Evolutionary conservation across 2,329 filamentous ascomycete species (phyloP).

Genomic region (Fusarium nanum): DNA sequence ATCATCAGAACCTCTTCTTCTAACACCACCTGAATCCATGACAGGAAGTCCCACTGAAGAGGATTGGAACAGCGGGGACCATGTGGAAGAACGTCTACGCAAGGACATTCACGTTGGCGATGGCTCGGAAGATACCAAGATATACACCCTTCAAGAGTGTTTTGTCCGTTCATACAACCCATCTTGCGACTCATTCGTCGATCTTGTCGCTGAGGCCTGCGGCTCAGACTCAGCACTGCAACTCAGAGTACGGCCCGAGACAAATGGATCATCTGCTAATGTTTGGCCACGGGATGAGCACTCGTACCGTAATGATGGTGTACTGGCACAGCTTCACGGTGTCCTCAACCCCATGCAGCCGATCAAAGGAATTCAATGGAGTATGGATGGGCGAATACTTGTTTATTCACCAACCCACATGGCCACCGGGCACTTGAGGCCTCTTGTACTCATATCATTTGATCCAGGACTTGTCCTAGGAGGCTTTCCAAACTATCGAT

Average conservation of each 20-base stretch:
- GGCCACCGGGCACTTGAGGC: conserved; percentile 22
- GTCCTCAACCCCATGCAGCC: conserved; percentile 51
- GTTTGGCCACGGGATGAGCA: conserved; percentile 44
- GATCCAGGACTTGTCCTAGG: conserved; percentile 46
- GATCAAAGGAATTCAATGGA: conserved; percentile 55
- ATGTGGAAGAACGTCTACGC: conserved; percentile 26
- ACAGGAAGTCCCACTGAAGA: background rate
- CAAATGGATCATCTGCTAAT: conserved; percentile 1
- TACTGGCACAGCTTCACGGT: conserved; percentile 46
- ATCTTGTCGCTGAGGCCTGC: conserved; percentile 59
- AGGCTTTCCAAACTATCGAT: conserved; percentile 28
- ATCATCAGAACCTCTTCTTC: conserved; percentile 13
- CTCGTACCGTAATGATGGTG: background rate
- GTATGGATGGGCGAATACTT: conserved; percentile 61
- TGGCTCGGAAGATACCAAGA: conserved; percentile 53
- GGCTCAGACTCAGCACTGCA: conserved; percentile 55
- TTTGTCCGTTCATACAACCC: conserved; percentile 67
- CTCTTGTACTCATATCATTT: conserved; percentile 47
- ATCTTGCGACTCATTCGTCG: conserved; percentile 66
- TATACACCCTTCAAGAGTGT: conserved; percentile 65
- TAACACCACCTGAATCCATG: conserved; percentile 7
- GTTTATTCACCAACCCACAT: conserved; percentile 53
- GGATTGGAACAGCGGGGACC: conserved; percentile 52
- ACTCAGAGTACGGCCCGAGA: conserved; percentile 51
- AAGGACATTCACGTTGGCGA: conserved; percentile 60